phyloP scores from a whole-genome alignment of 202 grass and related monocot genomes.

The Dendrocalamus latiflorus region DNA sequence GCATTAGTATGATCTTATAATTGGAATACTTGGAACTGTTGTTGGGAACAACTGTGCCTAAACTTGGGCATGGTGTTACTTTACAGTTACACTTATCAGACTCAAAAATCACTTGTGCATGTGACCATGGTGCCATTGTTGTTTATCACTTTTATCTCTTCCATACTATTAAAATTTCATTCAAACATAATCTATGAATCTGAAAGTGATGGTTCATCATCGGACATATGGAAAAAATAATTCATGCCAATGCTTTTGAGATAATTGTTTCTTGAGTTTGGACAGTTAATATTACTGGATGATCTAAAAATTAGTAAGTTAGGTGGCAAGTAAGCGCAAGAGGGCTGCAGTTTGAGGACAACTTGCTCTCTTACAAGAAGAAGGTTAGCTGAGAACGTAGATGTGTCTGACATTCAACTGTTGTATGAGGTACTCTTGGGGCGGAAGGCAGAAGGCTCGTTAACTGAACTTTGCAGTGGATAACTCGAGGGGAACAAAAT shows the following conservation, averaged over 20 bases:
- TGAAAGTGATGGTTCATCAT: not conserved
- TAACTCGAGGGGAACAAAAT: not conserved
- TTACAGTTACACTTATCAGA: not conserved
- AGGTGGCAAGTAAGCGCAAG: not conserved
- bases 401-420: not conserved
- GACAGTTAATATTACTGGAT: not conserved
- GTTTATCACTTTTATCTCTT: not conserved
- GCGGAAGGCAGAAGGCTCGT: not conserved
- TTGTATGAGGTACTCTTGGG: not conserved
- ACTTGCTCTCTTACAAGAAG: not conserved
- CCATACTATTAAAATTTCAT: not conserved
- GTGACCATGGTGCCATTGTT: not conserved
- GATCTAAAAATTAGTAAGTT: slow-evolving; percentile 9
- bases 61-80: not conserved
- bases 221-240: too few relatives aligned
- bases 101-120: slow-evolving; percentile 2
- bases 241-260: not conserved
- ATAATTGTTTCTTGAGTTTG: not conserved
- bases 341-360: not conserved
- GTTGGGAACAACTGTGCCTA: not conserved
- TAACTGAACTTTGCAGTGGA: not conserved
- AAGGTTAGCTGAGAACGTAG: not conserved
- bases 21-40: not conserved
- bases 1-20: too few relatives aligned
- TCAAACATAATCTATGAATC: not conserved